Percentiles rank a stretch among this genome's conserved stretches.
Conservation (phyloP, 2,329 filamentous ascomycete species). For the Colletotrichum sublineola region DNA sequence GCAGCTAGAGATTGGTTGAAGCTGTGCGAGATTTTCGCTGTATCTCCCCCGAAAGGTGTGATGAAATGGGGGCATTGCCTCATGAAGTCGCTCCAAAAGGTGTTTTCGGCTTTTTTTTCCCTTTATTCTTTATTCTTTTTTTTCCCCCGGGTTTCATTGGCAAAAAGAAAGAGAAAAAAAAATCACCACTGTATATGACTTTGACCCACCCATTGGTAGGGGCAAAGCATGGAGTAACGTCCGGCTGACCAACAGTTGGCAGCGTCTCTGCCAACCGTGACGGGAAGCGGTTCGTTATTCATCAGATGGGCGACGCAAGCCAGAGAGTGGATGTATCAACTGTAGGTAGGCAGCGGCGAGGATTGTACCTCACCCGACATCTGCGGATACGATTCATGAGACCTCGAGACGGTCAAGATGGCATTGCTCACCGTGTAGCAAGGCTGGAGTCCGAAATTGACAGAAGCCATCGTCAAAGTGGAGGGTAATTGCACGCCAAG, state of each 20-base stretch:
- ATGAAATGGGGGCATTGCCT: conserved; percentile 62
- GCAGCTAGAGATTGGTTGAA: conserved; percentile 64
- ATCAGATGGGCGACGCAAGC: conserved; percentile 63
- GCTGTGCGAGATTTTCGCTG: conserved; percentile 59
- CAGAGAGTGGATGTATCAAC: conserved; percentile 56
- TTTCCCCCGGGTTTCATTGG: no score
- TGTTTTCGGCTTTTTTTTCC: conserved; percentile 53
- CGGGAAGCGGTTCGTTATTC: conserved; percentile 55
- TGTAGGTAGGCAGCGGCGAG: conserved; percentile 55
- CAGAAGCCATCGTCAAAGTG: conserved; percentile 56
- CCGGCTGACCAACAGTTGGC: conserved; percentile 60
- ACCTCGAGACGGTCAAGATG: conserved; percentile 55
- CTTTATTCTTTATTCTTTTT: no score
- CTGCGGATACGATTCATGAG: conserved; percentile 59
- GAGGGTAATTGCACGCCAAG: conserved; percentile 56
- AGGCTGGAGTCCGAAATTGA: conserved; percentile 59
- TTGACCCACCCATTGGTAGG: conserved; percentile 54
- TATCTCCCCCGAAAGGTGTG: conserved; percentile 59
- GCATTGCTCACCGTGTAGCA: conserved; percentile 53
- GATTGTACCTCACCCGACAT: conserved; percentile 54
- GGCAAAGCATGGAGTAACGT: conserved; percentile 56
- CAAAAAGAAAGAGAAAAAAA: conserved; percentile 14
- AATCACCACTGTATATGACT: conserved; percentile 52
- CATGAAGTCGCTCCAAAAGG: conserved; percentile 42
- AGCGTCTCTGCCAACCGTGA: conserved; percentile 60